phyloP scores from a whole-genome alignment of 129 eudicot species.

The Pseudognaphalium luteoalbum region DNA sequence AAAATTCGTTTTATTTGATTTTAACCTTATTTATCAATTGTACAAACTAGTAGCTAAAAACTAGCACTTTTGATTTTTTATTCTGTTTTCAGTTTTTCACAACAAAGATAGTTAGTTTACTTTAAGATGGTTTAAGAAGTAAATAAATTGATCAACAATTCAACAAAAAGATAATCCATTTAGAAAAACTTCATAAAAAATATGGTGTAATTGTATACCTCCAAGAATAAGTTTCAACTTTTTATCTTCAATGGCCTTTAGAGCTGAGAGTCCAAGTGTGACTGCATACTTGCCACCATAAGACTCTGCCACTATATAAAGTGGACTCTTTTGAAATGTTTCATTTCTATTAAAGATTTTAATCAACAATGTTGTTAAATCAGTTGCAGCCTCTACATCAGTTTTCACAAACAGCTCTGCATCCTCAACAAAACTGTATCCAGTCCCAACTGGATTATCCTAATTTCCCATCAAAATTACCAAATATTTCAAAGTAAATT shows the following conservation, averaged over 20 bases:
- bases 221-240: constrained; percentile 66
- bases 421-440: constrained; percentile 80
- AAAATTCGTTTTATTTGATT: too few relatives aligned
- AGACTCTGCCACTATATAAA: constrained; percentile 79
- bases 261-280: constrained; percentile 70
- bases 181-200: not conserved
- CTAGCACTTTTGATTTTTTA: not conserved
- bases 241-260: constrained; percentile 58
- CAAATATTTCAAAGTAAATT: not conserved
- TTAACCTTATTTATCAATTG: too few relatives aligned
- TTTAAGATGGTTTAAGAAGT: not conserved
- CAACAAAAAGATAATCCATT: not conserved
- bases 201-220: constrained; percentile 40
- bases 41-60: too few relatives aligned
- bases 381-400: constrained; percentile 69
- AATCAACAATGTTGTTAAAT: constrained; percentile 59
- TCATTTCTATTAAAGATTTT: constrained; percentile 44
- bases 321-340: constrained; percentile 59
- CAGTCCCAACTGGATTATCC: constrained; percentile 90
- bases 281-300: constrained; percentile 81
- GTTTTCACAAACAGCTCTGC: constrained; percentile 50
- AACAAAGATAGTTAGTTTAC: not conserved
- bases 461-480: constrained; percentile 23
- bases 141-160: too few relatives aligned
- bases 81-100: too few relatives aligned